These are phyloP conservation scores for Hygrophila difformis DNA, from an alignment of 257 asterid genomes.

Conservation along the genomic window DNA sequence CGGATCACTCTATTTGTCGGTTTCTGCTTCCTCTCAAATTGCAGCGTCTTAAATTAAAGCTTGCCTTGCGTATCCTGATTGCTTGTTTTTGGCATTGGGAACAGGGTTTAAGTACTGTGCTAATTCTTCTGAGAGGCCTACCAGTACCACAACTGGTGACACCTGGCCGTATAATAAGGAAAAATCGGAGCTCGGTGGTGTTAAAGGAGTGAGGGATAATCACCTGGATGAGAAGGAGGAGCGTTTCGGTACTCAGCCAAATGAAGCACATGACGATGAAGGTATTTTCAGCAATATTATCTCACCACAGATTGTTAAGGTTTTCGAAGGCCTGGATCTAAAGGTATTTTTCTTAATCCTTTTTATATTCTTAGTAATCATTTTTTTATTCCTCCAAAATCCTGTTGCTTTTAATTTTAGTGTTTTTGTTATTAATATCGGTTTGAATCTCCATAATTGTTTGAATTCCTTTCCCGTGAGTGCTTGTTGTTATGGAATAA, in stretches of 20 bases:
- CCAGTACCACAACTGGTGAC: too few species aligned
- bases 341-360: conserved; percentile 23
- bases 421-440: too few species aligned
- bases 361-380: too few species aligned
- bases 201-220: conserved; percentile 10
- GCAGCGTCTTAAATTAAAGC: too few species aligned
- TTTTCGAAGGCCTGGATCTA: conserved; percentile 30
- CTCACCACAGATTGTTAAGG: conserved; percentile 20
- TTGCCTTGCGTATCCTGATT: too few species aligned
- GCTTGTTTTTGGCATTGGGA: background rate
- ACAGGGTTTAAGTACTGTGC: conserved; percentile 20
- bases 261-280: conserved; percentile 18
- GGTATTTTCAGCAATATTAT: conserved; percentile 17
- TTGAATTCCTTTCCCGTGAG: background rate
- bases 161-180: conserved; percentile 13
- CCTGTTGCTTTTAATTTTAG: background rate
- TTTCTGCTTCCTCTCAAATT: too few species aligned
- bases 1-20: too few species aligned
- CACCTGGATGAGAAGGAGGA: conserved; percentile 16
- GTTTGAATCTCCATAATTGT: too few species aligned
- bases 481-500: too few species aligned
- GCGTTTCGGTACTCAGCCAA: conserved; percentile 10
- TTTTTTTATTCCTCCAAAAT: background rate
- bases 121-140: conserved; percentile 21
- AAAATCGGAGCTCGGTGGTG: conserved; percentile 11